These are phyloP conservation scores for Persicaria maculosa DNA, from an alignment of 148 eudicot species.

Conservation along the genomic window DNA sequence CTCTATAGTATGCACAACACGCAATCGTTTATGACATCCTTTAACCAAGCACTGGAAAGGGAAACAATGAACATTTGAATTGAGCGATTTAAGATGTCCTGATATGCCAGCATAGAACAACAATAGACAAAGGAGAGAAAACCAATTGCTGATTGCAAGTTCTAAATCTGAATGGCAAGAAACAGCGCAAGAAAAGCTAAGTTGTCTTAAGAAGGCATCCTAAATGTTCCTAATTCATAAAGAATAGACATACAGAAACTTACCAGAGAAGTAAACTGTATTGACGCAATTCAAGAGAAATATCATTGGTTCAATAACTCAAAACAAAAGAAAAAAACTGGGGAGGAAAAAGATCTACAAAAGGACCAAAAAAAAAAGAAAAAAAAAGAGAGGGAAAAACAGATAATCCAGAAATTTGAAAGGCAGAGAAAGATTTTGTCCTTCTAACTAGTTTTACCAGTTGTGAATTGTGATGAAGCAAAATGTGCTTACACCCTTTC, in stretches of 20 bases:
- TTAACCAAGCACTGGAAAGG: constrained; percentile 85
- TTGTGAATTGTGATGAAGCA: neutral
- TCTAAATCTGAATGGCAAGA: too few species aligned
- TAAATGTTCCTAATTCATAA: neutral
- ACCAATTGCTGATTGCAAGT: too few species aligned
- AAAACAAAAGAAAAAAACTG: neutral
- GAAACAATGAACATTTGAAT: constrained; percentile 11
- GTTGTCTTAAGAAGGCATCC: too few species aligned
- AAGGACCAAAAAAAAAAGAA: neutral
- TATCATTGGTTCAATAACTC: too few species aligned
- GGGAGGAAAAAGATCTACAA: neutral
- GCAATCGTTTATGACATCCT: constrained; percentile 97
- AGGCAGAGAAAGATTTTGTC: too few species aligned
- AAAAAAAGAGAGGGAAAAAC: too few species aligned
- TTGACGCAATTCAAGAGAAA: neutral
- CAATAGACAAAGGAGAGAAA: neutral
- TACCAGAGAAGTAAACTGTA: neutral
- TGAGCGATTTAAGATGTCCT: neutral
- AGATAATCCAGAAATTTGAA: too few species aligned
- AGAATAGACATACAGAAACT: neutral
- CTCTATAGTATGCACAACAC: constrained; percentile 93
- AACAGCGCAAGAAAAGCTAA: too few species aligned
- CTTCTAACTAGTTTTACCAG: neutral
- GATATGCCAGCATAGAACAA: neutral
- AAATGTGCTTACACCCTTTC: neutral